These are phyloP conservation scores for Coriolopsis trogii DNA, from an alignment of 1,284 basidiomycete genomes.

Conservation along the genomic window DNA sequence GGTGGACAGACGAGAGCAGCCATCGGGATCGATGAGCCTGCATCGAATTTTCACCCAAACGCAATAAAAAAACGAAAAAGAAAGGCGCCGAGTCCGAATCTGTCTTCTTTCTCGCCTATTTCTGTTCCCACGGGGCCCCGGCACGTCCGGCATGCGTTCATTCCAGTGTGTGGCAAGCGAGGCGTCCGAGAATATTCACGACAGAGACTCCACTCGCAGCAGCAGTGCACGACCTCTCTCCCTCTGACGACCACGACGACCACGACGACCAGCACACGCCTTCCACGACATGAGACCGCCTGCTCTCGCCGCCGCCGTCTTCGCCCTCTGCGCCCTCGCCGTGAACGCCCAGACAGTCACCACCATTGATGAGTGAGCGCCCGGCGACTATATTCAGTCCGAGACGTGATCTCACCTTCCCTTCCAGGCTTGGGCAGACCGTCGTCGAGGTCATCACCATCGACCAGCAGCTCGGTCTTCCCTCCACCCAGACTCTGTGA, in stretches of 20 bases:
- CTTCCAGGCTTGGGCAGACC: conserved; percentile 50
- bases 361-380: conserved; percentile 44
- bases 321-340: conserved; percentile 35
- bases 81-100: conserved; percentile 15
- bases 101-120: conserved; percentile 4
- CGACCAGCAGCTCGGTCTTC: conserved; percentile 42
- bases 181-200: too few species aligned
- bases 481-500: conserved; percentile 51
- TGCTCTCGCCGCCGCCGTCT: conserved; percentile 10
- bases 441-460: conserved; percentile 55
- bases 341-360: conserved; percentile 52
- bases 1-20: too few species aligned
- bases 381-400: neutral
- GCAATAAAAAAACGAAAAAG: conserved; percentile 4
- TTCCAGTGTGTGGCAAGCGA: neutral
- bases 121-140: conserved; percentile 3
- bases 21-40: conserved; percentile 24
- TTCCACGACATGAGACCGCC: conserved; percentile 16
- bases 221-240: neutral
- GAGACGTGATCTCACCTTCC: neutral
- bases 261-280: neutral
- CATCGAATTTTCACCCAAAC: conserved; percentile 40
- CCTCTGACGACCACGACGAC: neutral
- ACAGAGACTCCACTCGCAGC: conserved; percentile 1
- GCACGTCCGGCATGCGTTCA: conserved; percentile 24